Conservation (phyloP, 2,329 filamentous ascomycete genomes). For the Escovopsis sp. region DNA sequence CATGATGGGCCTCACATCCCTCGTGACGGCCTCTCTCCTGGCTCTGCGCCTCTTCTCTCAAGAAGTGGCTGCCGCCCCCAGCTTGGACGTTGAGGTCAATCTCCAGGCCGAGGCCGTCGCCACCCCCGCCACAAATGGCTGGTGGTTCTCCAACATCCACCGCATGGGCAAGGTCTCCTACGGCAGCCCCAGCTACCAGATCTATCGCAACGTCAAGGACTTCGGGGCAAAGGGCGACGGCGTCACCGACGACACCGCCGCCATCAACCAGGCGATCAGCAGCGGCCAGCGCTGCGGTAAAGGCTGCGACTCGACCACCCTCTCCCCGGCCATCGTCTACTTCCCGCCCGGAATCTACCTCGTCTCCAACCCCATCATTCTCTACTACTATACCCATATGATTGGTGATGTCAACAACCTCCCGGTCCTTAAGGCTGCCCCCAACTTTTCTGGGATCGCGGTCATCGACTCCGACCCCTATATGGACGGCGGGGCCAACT, state of each 20-base stretch:
- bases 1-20: conserved; percentile 31
- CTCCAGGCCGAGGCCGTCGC: conserved; percentile 7
- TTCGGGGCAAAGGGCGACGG: conserved; percentile 57
- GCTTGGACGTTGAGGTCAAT: conserved; percentile 6
- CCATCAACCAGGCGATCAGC: conserved; percentile 73
- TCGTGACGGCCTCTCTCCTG: conserved; percentile 26
- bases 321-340: conserved; percentile 76
- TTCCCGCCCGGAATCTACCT: conserved; percentile 81
- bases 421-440: conserved; percentile 60
- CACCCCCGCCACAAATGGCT: conserved; percentile 28
- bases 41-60: conserved; percentile 26
- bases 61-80: conserved; percentile 17
- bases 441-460: conserved; percentile 68
- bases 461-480: conserved; percentile 86
- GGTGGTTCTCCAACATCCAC: conserved; percentile 58
- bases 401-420: conserved; percentile 61
- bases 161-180: conserved; percentile 57
- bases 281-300: conserved; percentile 66
- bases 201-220: conserved; percentile 65
- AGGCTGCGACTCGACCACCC: conserved; percentile 70
- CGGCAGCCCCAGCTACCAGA: conserved; percentile 38
- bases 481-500: conserved; percentile 48
- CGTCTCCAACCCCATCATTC: conserved; percentile 63
- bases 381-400: conserved; percentile 89
- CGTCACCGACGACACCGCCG: conserved; percentile 65